Evolutionary conservation across 2,329 filamentous ascomycete species (phyloP), one percentile per base, ranked within the genome.

Genomic region (Sclerotinia spermophila): DNA sequence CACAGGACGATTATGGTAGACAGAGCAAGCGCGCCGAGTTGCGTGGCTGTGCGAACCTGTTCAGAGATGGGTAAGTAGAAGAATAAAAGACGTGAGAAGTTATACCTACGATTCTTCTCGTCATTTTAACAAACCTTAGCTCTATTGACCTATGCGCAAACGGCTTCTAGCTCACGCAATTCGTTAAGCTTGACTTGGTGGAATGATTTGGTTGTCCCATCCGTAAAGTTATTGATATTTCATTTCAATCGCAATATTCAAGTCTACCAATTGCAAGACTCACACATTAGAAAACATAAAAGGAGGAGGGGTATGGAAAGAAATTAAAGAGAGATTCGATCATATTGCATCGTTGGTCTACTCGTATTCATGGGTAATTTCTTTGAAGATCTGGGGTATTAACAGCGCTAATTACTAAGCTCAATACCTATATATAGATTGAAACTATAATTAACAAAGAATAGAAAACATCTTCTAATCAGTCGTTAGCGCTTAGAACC

Each of bases 1-100:
- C 90, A 86, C 70, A 89, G 77, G 59, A 90, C 78, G 71, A 90
- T 79, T 70, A 91, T 78, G 72, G 87, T 82, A 74, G 89, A 79
- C 68, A 83, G 77, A 33, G 76, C 68, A 27, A 78, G 73, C 17
- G 75, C 77, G 27, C 72, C 74, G n/a, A 80, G 74, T 72, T 80
- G 79, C 72, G 74, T 75, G 48, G 73, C 71, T 51, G 79, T 79
- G 70, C 85, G 84, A 71, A 86, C 82, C 85, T 87, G 73, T 4
- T 71, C 13, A 8, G 27, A 33, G 30, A 58, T 55, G 45, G 51
- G 53, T 48, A 42, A 70, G 40, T 73, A 72, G 67, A 66, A 67
- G n/a, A 33, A 38, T 33, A 21, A 3, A 66, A 48, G 66, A 60
- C 19, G 30, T 27, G 10, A 64, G 40, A 30, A 60, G 42, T 8